These are phyloP conservation scores for Polygonum aviculare DNA, from an alignment of 148 eudicot species.

Conservation along the genomic window DNA sequence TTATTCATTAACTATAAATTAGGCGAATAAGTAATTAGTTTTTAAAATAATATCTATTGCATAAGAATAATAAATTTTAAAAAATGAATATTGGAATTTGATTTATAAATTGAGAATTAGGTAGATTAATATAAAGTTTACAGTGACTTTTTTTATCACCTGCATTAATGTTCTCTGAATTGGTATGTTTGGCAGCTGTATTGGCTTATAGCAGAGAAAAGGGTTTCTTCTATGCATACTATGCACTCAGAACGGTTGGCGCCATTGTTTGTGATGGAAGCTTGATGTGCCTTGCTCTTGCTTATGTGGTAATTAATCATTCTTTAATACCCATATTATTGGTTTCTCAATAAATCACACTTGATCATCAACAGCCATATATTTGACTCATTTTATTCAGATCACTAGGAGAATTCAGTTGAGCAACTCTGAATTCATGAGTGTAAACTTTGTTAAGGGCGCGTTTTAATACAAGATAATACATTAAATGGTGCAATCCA, in stretches of 20 bases:
- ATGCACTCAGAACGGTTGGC: constrained; percentile 46
- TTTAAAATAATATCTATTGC: no score
- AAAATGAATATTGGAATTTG: no score
- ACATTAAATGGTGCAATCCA: no score
- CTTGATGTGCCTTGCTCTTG: constrained; percentile 57
- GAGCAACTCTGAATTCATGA: no score
- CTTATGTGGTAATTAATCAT: constrained; percentile 53
- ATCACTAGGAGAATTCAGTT: neutral
- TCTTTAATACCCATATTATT: neutral
- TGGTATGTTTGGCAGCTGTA: constrained; percentile 33
- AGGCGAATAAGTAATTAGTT: no score
- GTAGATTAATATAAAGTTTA: no score
- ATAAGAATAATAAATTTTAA: no score
- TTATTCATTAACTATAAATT: no score
- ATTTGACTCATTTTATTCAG: no score
- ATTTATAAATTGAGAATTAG: no score
- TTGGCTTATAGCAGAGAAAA: constrained; percentile 61
- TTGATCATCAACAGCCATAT: neutral
- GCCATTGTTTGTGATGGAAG: constrained; percentile 56
- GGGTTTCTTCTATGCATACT: constrained; percentile 54
- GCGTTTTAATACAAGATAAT: no score
- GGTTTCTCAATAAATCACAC: neutral
- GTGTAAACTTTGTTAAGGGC: no score
- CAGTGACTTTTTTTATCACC: neutral
- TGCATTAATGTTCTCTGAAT: neutral